Evolutionary conservation across 257 asterid species (phyloP).

Genomic region (Apocynum venetum): DNA sequence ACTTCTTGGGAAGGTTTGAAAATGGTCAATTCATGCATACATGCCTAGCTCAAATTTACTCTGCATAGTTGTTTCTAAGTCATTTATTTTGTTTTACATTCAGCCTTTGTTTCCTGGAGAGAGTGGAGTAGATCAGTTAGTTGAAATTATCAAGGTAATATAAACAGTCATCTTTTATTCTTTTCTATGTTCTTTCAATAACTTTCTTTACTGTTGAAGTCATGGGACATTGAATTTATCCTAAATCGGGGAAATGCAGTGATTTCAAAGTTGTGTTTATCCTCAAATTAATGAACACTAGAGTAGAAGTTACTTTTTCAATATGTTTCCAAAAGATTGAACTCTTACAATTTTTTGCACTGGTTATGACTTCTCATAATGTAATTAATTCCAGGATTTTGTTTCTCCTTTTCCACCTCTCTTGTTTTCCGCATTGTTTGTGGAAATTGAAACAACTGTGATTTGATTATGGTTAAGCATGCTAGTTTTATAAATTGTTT

Average conservation of each 20-base stretch:
- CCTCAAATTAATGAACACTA: not conserved
- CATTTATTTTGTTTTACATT: not conserved
- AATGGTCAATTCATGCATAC: constrained; percentile 10
- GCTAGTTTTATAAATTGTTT: not conserved
- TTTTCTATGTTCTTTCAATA: not conserved
- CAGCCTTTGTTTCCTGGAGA: constrained; percentile 99
- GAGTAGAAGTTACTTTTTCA: not conserved
- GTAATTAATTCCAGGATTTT: too few species aligned
- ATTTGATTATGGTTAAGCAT: not conserved
- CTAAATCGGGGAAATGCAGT: not conserved
- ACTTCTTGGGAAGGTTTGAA: constrained; percentile 84
- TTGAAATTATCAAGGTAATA: constrained; percentile 89
- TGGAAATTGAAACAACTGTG: not conserved
- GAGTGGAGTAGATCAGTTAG: constrained; percentile 98
- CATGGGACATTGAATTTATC: not conserved
- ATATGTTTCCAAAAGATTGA: not conserved
- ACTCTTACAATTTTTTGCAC: not conserved
- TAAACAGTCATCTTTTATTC: constrained; percentile 1
- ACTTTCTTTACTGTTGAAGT: constrained; percentile 3
- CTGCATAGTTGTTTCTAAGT: not conserved
- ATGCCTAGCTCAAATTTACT: not conserved
- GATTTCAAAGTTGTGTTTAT: not conserved
- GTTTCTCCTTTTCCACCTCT: too few species aligned
- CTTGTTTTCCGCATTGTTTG: not conserved
- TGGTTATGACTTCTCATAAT: too few species aligned